Conservation (phyloP, 2,329 filamentous ascomycete species). For the Lithohypha guttulata region DNA sequence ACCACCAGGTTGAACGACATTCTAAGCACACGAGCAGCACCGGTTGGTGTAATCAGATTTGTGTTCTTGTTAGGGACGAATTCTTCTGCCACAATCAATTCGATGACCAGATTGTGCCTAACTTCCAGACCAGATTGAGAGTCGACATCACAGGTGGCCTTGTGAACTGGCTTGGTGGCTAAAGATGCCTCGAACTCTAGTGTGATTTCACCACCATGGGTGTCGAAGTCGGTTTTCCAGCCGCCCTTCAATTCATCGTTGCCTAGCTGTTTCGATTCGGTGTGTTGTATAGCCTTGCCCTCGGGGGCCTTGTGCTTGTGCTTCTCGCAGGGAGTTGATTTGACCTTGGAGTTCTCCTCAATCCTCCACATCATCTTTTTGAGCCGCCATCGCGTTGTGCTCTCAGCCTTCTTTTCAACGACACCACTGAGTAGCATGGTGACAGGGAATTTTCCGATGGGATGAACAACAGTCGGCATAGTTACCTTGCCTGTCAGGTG, state of each 20-base stretch:
- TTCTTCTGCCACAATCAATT: slow-evolving; percentile 90
- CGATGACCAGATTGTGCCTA: slow-evolving; percentile 74
- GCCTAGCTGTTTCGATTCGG: slow-evolving; percentile 66
- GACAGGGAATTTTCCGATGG: slow-evolving; percentile 70
- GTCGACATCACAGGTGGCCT: slow-evolving; percentile 68
- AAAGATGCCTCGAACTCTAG: slow-evolving; percentile 63
- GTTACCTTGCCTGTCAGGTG: slow-evolving; percentile 80
- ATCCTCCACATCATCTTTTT: slow-evolving; percentile 89
- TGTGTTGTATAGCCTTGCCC: slow-evolving; percentile 61
- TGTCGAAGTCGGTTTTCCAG: slow-evolving; percentile 74
- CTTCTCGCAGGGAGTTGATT: slow-evolving; percentile 68
- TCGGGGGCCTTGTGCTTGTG: slow-evolving; percentile 58
- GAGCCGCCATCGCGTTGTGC: slow-evolving; percentile 74
- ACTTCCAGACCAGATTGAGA: slow-evolving; percentile 65
- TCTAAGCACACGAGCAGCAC: slow-evolving; percentile 77
- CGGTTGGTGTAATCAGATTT: slow-evolving; percentile 71
- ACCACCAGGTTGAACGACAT: slow-evolving; percentile 81
- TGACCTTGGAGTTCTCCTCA: slow-evolving; percentile 71
- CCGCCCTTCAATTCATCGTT: slow-evolving; percentile 71
- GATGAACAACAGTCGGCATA: slow-evolving; percentile 73
- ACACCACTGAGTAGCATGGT: slow-evolving; percentile 78
- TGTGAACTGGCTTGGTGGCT: slow-evolving; percentile 41
- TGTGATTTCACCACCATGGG: slow-evolving; percentile 62
- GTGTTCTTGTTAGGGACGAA: slow-evolving; percentile 60
- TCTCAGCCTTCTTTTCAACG: slow-evolving; percentile 56